A percentile compares a stretch with the other conserved stretches of the same genome.
These are phyloP conservation scores for Ceratobasidium sp. DNA, from an alignment of 1,284 basidiomycete genomes.

Conservation along the genomic window DNA sequence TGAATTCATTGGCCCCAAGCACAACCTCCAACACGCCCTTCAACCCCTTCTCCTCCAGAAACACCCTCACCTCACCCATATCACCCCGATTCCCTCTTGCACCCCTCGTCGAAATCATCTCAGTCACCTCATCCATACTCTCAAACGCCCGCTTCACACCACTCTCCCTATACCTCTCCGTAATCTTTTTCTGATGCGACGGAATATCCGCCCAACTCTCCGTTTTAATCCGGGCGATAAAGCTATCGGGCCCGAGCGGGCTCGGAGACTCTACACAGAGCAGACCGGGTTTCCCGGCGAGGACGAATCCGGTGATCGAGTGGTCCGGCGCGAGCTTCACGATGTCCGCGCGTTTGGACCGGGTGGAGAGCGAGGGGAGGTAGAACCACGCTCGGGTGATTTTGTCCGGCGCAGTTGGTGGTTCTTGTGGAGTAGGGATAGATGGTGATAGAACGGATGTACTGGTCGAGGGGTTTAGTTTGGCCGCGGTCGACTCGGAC, in stretches of 20 bases:
- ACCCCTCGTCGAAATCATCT: constrained; percentile 48
- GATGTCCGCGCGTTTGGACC: constrained; percentile 49
- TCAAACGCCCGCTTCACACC: constrained; percentile 45
- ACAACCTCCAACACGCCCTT: constrained; percentile 48
- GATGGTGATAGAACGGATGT: not conserved
- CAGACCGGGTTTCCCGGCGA: constrained; percentile 50
- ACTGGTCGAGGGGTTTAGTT: not conserved
- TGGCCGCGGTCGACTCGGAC: constrained; percentile 21
- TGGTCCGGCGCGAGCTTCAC: constrained; percentile 47
- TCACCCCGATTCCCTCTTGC: constrained; percentile 49
- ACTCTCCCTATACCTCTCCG: constrained; percentile 48
- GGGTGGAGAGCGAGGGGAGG: constrained; percentile 50
- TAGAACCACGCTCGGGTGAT: constrained; percentile 50
- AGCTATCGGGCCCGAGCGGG: constrained; percentile 44
- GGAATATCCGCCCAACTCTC: constrained; percentile 50
- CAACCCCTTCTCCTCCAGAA: constrained; percentile 48
- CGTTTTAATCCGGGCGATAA: constrained; percentile 48
- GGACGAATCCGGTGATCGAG: constrained; percentile 49
- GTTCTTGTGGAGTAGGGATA: not conserved
- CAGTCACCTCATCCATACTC: constrained; percentile 45
- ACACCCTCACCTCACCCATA: constrained; percentile 48
- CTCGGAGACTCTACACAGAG: constrained; percentile 49
- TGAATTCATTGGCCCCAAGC: constrained; percentile 48
- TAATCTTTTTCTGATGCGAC: constrained; percentile 50
- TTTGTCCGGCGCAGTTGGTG: not conserved